Conservation (phyloP, 1,139 yeast genomes). For the Saccharomyces pastorianus region DNA sequence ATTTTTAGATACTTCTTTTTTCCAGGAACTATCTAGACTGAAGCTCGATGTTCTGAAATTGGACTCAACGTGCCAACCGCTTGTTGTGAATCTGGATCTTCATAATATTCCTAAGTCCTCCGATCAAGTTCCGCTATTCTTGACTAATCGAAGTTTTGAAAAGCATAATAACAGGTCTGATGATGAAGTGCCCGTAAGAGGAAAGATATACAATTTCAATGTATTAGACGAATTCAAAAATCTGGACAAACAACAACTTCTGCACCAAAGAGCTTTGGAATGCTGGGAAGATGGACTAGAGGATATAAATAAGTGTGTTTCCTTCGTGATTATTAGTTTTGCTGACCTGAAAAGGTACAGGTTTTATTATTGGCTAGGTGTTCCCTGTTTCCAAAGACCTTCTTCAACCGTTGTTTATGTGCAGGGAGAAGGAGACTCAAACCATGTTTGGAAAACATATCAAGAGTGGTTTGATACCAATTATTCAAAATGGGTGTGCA, state of each 20-base stretch:
- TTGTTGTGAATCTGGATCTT: constrained; percentile 30
- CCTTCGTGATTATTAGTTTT: constrained; percentile 57
- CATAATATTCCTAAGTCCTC: constrained; percentile 38
- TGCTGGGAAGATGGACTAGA: constrained; percentile 19
- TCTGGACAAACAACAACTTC: constrained; percentile 51
- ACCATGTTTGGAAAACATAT: constrained; percentile 12
- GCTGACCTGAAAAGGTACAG: constrained; percentile 84
- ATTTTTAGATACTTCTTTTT: constrained; percentile 79
- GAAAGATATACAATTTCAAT: constrained; percentile 47
- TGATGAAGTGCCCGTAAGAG: constrained; percentile 12
- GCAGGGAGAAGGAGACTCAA: constrained; percentile 5
- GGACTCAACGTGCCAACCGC: constrained; percentile 24
- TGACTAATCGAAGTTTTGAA: constrained; percentile 34
- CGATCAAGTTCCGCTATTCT: constrained; percentile 33
- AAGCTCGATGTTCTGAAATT: constrained; percentile 28
- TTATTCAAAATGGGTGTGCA: constrained; percentile 25
- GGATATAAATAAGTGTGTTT: constrained; percentile 19
- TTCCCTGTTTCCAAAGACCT: constrained; percentile 55
- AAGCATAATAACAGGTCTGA: constrained; percentile 8
- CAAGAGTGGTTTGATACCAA: constrained; percentile 14
- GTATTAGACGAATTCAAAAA: constrained; percentile 77
- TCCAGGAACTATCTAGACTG: constrained; percentile 50
- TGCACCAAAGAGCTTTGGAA: constrained; percentile 40
- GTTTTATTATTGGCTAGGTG: constrained; percentile 84
- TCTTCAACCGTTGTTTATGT: constrained; percentile 7